These are phyloP conservation scores for Globomyces sp. DNA, from an alignment of 371 early-diverging fungal species.

Conservation along the genomic window DNA sequence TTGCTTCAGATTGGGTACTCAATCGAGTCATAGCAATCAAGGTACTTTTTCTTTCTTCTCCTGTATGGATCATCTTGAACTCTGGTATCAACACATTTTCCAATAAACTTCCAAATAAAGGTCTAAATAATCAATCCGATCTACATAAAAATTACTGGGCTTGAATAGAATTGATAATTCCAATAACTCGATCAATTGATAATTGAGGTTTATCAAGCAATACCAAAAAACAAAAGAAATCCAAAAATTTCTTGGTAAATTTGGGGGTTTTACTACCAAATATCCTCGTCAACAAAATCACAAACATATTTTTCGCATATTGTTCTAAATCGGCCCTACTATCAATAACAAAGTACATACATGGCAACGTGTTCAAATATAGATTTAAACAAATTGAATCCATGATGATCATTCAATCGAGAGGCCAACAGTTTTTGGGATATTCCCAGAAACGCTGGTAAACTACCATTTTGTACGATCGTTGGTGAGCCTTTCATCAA, in stretches of 20 bases:
- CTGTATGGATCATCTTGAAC: constrained; percentile 59
- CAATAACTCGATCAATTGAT: constrained; percentile 65
- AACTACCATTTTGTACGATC: constrained; percentile 60
- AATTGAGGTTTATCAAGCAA: constrained; percentile 59
- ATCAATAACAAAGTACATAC: constrained; percentile 44
- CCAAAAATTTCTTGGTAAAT: constrained; percentile 75
- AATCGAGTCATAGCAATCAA: constrained; percentile 67
- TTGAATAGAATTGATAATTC: constrained; percentile 76
- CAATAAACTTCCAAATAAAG: constrained; percentile 69
- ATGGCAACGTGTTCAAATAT: constrained; percentile 68
- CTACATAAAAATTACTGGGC: constrained; percentile 49
- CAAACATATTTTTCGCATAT: constrained; percentile 75
- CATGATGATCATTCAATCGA: constrained; percentile 80
- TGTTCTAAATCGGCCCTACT: constrained; percentile 53
- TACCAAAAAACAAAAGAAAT: constrained; percentile 71
- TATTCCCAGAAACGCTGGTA: constrained; percentile 88
- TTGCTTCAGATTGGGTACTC: constrained; percentile 45
- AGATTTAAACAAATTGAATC: constrained; percentile 73
- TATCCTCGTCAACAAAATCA: constrained; percentile 74
- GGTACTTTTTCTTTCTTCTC: constrained; percentile 69
- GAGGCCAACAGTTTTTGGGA: constrained; percentile 90
- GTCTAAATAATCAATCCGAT: constrained; percentile 13
- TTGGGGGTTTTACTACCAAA: constrained; percentile 69
- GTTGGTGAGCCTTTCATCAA: constrained; percentile 65
- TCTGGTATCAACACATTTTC: constrained; percentile 68